Evolutionary conservation across 208 protist species (phyloP).

Genomic region (Acanthamoeba triangularis): DNA sequence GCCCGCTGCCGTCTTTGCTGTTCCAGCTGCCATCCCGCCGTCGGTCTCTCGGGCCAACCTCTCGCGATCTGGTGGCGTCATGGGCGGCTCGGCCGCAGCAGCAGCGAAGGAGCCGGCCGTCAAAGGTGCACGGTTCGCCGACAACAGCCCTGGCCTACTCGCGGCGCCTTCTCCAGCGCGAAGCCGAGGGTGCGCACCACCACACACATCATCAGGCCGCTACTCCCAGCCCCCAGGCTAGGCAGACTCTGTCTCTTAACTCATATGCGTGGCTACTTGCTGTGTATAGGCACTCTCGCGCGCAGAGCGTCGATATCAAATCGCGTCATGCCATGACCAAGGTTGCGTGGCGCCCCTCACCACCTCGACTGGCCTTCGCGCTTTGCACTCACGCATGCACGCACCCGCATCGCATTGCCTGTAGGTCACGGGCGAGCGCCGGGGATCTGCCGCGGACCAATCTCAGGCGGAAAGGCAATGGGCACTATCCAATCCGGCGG

Average conservation of each 20-base stretch:
- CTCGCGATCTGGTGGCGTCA: background rate
- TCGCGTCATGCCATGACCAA: background rate
- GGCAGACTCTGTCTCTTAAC: background rate
- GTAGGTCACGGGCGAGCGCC: background rate
- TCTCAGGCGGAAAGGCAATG: background rate
- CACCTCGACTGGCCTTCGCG: background rate
- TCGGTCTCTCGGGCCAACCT: background rate
- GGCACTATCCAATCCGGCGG: background rate
- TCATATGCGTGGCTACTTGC: background rate
- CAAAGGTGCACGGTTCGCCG: background rate
- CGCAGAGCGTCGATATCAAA: slow-evolving; percentile 26
- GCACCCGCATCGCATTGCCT: no score
- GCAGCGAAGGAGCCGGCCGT: background rate
- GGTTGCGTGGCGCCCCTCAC: background rate
- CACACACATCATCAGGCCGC: no score
- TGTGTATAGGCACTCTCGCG: background rate
- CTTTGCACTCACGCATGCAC: background rate
- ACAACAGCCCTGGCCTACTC: background rate
- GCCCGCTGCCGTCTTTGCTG: background rate
- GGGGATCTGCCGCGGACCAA: background rate
- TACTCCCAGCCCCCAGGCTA: no score
- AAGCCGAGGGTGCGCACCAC: background rate
- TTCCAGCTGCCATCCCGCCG: background rate
- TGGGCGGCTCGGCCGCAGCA: background rate
- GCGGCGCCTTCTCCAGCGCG: background rate